Evolutionary conservation across 805 yeast species (phyloP), one percentile per base, ranked within the genome.

Genomic region (Hanseniaspora pseudoguilliermondii): DNA sequence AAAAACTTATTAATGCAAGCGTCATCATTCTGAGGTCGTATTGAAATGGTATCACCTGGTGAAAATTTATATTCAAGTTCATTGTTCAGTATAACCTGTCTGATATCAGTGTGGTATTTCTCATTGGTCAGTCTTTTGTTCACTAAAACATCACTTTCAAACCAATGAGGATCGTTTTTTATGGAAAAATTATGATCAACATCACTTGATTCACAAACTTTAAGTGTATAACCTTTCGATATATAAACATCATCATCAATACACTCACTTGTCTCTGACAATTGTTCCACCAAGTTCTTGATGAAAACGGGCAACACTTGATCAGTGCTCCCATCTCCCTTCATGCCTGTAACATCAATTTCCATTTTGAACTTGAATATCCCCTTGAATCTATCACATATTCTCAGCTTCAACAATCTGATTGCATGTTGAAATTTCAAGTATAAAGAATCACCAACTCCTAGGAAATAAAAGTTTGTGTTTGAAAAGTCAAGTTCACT

Each of bases 401-500:
- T 64, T 57, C 98, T 74, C 23, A 81, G 76, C 66, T 91, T 95
- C 18, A 93, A 68, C 64, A 91, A 90, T 59, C 83, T 78, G 39
- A 84, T 79, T n/a, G 96, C 96, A 74, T 82, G 82, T 69, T 93
- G 91, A 70, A 80, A 93, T 60, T 84, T 79, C 5, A 95, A 86
- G 66, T 93, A 93, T 1, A 95, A 83, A 0, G 95, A 83, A 67
- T 93, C 97, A 27, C 99, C 99, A 1, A 93, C 70, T 0, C 98
- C 99, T 64, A 93, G 84, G 1, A 88, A 77, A 2, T 91, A 78
- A 60, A 89, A 74, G 18, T 71, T 67, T 11, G 86, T 61, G 64
- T 83, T 75, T 75, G 41, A 91, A 69, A 34, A 87, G 69, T 61
- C 80, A 79, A 0, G 60, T 32, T 71, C 93, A 76, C 8, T 91